Base-by-base conservation (phyloP, 2,329 filamentous ascomycete genomes). In the Colletotrichum sp. region DNA sequence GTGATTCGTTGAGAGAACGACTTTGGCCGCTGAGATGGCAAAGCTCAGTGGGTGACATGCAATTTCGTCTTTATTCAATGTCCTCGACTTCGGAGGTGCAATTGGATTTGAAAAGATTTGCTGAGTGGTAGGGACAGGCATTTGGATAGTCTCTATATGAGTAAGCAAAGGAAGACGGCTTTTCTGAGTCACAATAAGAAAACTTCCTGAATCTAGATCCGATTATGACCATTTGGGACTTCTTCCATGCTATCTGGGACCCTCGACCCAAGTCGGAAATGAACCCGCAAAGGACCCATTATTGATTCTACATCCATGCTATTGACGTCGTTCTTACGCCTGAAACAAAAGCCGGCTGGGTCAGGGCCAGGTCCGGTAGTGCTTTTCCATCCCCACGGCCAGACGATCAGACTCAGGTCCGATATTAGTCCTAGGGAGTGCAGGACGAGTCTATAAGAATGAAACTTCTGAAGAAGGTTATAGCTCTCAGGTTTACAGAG, bases 31-130 rank as follows among this genome's bases (percentile, higher is more conserved):
- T 36, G 34, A 36, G 34, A 36, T 36, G 1, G 34, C 34, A 15
- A 36, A 36, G 13, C 4, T 36, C 13, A 36, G 34, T 15, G 34
- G 34, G 13, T 36, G 13, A 8, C 3, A 36, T 36, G 34, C 34
- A 36, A 36, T 36, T 3, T 36, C 34, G 13, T 36, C 34, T 36
- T 36, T 15, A 15, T 36, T 36, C 13, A 36, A 15, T 36, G 34
- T 36, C 34, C 34, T 36, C 2, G 34, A 36, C 34, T 36, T 36
- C 13, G 13, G 49, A 52, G 22, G 49, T 52, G 49, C 12, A 52
- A 25, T 1, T n/a, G 2, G 6, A 1, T n/a, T 25, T 52, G 8
- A 1, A 25, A 19, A 52, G 49, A 1, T 12, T 0, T 52, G 49
- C 0, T 52, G 49, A 52, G 49, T 52, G 22, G 49, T 52, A 52